A percentile compares a stretch with the other conserved stretches of the same genome.
Conservation (phyloP, 257 asterid genomes). For the Fraxinus quadrangulata region DNA sequence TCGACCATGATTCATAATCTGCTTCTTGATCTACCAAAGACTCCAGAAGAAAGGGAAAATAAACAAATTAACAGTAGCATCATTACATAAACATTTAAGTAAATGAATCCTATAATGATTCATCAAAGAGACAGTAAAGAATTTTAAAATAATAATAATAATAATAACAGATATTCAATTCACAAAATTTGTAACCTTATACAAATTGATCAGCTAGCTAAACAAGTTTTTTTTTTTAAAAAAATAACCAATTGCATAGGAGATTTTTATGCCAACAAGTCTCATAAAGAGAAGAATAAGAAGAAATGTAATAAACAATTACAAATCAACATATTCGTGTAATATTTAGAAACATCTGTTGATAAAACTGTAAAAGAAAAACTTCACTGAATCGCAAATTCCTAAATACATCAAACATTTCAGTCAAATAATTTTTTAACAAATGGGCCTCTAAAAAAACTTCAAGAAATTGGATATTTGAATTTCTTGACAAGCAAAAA, state of each 20-base stretch:
- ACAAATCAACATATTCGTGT: background rate
- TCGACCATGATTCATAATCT: constrained; percentile 6
- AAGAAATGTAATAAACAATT: background rate
- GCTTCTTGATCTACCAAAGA: constrained; percentile 13
- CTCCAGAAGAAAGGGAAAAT: background rate
- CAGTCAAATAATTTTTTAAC: constrained; percentile 18
- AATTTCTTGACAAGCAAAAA: constrained; percentile 12
- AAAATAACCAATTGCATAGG: background rate
- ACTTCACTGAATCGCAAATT: constrained; percentile 24
- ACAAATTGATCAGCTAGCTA: background rate
- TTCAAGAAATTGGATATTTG: constrained; percentile 15
- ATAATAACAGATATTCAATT: constrained; percentile 3
- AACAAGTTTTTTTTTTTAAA: background rate
- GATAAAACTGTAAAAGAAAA: constrained; percentile 1
- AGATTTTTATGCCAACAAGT: background rate
- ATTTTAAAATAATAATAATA: background rate
- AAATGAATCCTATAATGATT: background rate
- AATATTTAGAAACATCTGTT: background rate
- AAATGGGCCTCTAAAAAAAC: constrained; percentile 32
- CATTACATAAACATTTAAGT: background rate
- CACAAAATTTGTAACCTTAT: background rate
- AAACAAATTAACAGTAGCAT: background rate
- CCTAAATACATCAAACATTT: constrained; percentile 15
- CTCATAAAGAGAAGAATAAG: background rate
- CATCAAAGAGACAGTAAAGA: background rate